A percentile compares a stretch with the other conserved stretches of the same genome.
phyloP scores from a whole-genome alignment of 2,329 filamentous ascomycete genomes.

The Claviceps cyperi region DNA sequence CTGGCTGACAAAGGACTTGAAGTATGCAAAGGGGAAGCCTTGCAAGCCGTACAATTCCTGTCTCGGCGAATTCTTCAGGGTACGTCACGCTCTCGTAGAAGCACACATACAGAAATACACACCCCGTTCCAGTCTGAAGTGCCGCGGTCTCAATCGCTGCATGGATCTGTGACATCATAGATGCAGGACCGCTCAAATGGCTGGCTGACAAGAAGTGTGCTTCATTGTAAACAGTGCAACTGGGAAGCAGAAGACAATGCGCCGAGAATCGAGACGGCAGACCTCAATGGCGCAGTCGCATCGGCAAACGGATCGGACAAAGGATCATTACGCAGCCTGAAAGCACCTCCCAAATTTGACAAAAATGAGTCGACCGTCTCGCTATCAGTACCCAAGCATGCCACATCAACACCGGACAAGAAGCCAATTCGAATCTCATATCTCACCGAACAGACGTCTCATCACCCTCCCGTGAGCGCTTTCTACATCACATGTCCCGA shows the following conservation, averaged over 20 bases:
- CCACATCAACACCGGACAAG: conserved; percentile 24
- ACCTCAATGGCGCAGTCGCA: conserved; percentile 19
- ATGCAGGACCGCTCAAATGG: not conserved
- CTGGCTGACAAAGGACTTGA: conserved; percentile 98
- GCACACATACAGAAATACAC: not conserved
- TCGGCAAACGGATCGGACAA: conserved; percentile 20
- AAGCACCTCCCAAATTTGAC: conserved; percentile 28
- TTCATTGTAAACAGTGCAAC: conserved; percentile 51
- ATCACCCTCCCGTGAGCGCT: conserved; percentile 92
- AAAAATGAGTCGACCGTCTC: conserved; percentile 33
- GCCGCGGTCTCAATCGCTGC: conserved; percentile 6
- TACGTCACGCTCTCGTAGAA: conserved; percentile 25
- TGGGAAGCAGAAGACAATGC: conserved; percentile 82
- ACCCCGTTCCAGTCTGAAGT: no score
- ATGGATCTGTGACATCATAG: not conserved
- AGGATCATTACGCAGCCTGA: conserved; percentile 32
- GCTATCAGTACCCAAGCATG: conserved; percentile 36
- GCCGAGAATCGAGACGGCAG: conserved; percentile 44
- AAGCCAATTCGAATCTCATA: conserved; percentile 71
- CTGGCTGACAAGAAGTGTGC: conserved; percentile 1
- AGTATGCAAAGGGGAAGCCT: conserved; percentile 96
- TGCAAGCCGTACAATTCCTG: conserved; percentile 99
- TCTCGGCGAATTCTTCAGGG: conserved; percentile 91
- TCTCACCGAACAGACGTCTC: conserved; percentile 92
- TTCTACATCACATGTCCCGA: conserved; percentile 90